These are phyloP conservation scores for Candida dubliniensis DNA, from an alignment of 1,139 yeast genomes.

Conservation along the genomic window DNA sequence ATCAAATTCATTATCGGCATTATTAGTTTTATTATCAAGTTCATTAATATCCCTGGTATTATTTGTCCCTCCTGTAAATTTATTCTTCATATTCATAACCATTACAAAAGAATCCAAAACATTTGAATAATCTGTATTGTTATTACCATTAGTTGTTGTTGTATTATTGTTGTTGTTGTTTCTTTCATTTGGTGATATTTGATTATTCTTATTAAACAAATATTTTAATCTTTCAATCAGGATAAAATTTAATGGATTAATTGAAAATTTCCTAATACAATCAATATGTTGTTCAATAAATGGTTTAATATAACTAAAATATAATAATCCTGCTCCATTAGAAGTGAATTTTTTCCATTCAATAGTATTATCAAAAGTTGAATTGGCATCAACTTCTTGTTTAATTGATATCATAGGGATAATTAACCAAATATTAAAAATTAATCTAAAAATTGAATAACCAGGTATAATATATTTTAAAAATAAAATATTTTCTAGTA, in stretches of 20 bases:
- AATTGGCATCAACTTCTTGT: slow-evolving; percentile 9
- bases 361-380: slow-evolving; percentile 15
- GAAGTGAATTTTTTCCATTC: slow-evolving; percentile 30
- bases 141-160: slow-evolving; percentile 2
- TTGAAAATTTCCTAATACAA: slow-evolving; percentile 7
- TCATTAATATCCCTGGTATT: background rate
- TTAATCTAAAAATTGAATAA: slow-evolving; percentile 40
- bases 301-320: slow-evolving; percentile 33
- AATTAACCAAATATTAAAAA: slow-evolving; percentile 53
- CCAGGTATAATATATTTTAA: slow-evolving; percentile 48
- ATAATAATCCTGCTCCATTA: slow-evolving; percentile 41
- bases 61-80: slow-evolving; percentile 9
- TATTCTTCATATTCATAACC: slow-evolving; percentile 18
- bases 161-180: background rate
- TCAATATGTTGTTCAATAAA: slow-evolving; percentile 26
- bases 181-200: background rate
- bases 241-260: slow-evolving; percentile 13
- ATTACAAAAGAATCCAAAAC: slow-evolving; percentile 17
- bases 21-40: slow-evolving; percentile 2
- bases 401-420: slow-evolving; percentile 37
- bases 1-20: slow-evolving; percentile 36
- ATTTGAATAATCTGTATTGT: slow-evolving; percentile 5
- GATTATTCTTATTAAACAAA: background rate
- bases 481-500: slow-evolving; percentile 32
- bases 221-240: slow-evolving; percentile 3